These are phyloP conservation scores for Cyphellophora europaea DNA, from an alignment of 2,329 filamentous ascomycete genomes.

Conservation along the genomic window DNA sequence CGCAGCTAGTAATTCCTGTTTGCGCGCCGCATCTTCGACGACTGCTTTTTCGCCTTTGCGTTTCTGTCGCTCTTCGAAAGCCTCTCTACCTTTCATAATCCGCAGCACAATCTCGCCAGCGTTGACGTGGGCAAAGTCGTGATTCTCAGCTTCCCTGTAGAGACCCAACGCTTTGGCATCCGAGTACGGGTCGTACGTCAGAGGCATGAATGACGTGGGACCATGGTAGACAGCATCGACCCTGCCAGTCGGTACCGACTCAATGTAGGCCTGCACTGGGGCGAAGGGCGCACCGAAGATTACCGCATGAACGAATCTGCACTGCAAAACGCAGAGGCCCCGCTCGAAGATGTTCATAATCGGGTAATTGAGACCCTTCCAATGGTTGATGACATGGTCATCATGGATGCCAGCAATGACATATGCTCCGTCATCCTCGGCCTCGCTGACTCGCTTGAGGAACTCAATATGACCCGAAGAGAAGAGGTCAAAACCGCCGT, in stretches of 20 bases:
- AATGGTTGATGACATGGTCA: constrained; percentile 87
- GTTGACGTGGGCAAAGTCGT: constrained; percentile 80
- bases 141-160: constrained; percentile 66
- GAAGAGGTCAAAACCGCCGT: constrained; percentile 94
- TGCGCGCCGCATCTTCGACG: constrained; percentile 57
- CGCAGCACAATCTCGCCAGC: constrained; percentile 83
- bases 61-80: constrained; percentile 86
- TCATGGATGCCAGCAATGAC: constrained; percentile 92
- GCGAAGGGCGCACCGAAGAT: constrained; percentile 86
- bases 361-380: constrained; percentile 96
- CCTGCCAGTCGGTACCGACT: constrained; percentile 60
- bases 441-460: constrained; percentile 62
- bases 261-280: constrained; percentile 70
- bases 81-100: constrained; percentile 75
- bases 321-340: constrained; percentile 89
- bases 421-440: constrained; percentile 58
- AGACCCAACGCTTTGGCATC: constrained; percentile 75
- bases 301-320: constrained; percentile 83
- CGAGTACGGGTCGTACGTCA: constrained; percentile 69
- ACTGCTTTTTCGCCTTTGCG: constrained; percentile 81
- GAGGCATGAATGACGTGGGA: constrained; percentile 79
- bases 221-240: constrained; percentile 87
- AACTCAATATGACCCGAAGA: constrained; percentile 97
- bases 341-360: constrained; percentile 99
- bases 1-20: constrained; percentile 54